A percentile compares a stretch with the other conserved stretches of the same genome.
Evolutionary conservation across 345 rosid species (phyloP).

Genomic region (Lepidium africanum): DNA sequence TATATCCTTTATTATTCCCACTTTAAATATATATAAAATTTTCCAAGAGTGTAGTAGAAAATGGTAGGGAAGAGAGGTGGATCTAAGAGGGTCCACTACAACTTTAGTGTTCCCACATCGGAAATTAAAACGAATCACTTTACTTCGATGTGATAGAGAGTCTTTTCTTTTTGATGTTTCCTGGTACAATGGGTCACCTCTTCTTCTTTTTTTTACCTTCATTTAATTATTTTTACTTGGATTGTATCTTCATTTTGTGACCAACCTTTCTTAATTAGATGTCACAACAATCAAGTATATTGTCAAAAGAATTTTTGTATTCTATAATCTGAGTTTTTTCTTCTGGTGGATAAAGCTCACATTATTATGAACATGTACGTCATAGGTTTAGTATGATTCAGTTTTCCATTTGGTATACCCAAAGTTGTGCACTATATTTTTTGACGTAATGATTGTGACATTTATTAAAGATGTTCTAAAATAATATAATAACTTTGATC

Average conservation of each 20-base stretch:
- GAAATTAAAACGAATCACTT: constrained; percentile 14
- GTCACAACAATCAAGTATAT: neutral
- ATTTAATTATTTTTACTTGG: neutral
- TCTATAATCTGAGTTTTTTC: neutral
- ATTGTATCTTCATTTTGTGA: neutral
- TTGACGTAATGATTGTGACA: neutral
- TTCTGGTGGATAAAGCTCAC: neutral
- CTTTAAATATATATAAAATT: neutral
- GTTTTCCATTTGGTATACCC: neutral
- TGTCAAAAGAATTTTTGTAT: neutral
- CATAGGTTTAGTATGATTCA: neutral
- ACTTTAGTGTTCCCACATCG: constrained; percentile 2
- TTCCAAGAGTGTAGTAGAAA: neutral
- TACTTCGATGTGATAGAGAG: constrained; percentile 22
- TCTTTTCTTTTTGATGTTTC: constrained; percentile 19
- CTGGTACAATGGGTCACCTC: neutral
- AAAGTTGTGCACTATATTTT: neutral
- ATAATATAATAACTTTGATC: no score
- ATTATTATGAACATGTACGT: neutral
- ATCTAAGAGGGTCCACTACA: constrained; percentile 11
- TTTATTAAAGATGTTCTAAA: no score
- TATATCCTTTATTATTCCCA: neutral
- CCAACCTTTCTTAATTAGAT: neutral
- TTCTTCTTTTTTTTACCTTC: neutral
- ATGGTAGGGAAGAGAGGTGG: constrained; percentile 3